Base-by-base conservation (phyloP, 768 basidiomycete genomes). In the Nevesoporus exiguus region DNA sequence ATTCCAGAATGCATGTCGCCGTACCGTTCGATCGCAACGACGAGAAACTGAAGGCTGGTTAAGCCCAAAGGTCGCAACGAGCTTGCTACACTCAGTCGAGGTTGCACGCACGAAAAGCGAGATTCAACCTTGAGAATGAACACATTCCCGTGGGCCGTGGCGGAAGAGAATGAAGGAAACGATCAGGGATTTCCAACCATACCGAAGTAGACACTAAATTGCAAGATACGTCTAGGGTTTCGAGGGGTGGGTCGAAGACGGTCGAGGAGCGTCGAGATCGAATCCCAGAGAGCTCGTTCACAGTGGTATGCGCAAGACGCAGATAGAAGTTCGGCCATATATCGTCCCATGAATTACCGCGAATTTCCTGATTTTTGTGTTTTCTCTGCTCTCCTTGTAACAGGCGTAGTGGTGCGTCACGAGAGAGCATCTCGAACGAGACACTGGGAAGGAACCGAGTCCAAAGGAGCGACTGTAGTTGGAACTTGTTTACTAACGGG, bases 131-230 rank as follows among this genome's bases (percentile, higher is more conserved):
- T 24, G 40, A 41, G 13, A 19, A 40, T 21, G 11, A 42, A 56
- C 7, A n/a, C 25, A 6, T 53, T 55, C 21, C 27, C 40, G 9
- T 14, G n/a, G 34, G 22, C 53, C 36, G n/a, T 21, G 33, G 7
- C 25, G 37, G 24, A 31, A 6, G 34, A 19, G 13, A 3, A 29
- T 9, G 14, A 0, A 17, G 44, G 56, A 48, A 33, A 37, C 56
- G n/a, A 58, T 45, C 46, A 14, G 15, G 24, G 42, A 51, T 40
- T 57, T 57, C 55, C 55, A 25, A 34, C 56, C 43, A 46, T 47
- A 47, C 54, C 50, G 15, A 44, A 22, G 42, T 34, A 25, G 40
- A 57, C 46, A 24, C 25, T 48, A 44, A 53, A 59, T 47, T 36
- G 7, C 50, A 14, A 48, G 57, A 47, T 37, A 29, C 21, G 21